Evolutionary conservation across 805 yeast species (phyloP).

Genomic region (Kregervanrija pseudodelftensis): DNA sequence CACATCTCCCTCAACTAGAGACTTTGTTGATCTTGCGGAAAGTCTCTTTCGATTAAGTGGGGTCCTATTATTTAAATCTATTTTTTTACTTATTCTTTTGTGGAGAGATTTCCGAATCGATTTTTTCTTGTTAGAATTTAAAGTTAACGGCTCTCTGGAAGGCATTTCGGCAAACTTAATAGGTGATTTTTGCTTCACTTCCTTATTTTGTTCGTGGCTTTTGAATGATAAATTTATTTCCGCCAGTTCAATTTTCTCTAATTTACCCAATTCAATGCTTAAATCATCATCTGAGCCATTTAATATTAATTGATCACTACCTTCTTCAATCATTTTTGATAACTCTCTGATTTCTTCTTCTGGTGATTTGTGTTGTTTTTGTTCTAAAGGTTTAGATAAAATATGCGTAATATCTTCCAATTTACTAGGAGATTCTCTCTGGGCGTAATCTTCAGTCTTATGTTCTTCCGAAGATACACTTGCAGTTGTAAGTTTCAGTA

Average conservation of each 20-base stretch:
- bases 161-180: slow-evolving; percentile 29
- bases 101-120: slow-evolving; percentile 16
- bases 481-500: not conserved
- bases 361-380: slow-evolving; percentile 3
- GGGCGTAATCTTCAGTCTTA: no score
- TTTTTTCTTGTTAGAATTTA: slow-evolving; percentile 21
- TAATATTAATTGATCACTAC: slow-evolving; percentile 15
- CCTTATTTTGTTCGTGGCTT: slow-evolving; percentile 5
- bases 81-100: not conserved
- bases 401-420: no score
- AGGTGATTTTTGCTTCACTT: slow-evolving; percentile 19
- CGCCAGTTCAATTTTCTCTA: slow-evolving; percentile 25
- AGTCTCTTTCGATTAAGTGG: not conserved
- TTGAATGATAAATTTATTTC: slow-evolving; percentile 20
- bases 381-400: not conserved
- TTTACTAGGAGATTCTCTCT: no score
- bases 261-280: slow-evolving; percentile 19
- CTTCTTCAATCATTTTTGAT: slow-evolving; percentile 13
- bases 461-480: no score
- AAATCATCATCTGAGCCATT: slow-evolving; percentile 21
- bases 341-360: slow-evolving; percentile 15
- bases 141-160: slow-evolving; percentile 24
- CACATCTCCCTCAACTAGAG: slow-evolving; percentile 2
- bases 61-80: not conserved
- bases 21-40: not conserved